Evolutionary conservation across 257 asterid species (phyloP).

Genomic region (Sherardia arvensis): DNA sequence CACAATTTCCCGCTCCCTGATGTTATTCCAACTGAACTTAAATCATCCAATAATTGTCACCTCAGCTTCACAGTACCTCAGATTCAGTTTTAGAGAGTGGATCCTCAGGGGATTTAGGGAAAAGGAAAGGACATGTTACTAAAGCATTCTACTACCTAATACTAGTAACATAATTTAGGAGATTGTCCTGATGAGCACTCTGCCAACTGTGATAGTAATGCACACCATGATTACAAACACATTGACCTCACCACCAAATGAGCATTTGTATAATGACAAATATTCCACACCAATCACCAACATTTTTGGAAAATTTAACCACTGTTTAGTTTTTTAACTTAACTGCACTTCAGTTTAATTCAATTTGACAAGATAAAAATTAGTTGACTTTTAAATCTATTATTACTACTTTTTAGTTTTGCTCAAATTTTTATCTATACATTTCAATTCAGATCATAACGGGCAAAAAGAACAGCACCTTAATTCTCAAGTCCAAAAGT

Average conservation of each 20-base stretch:
- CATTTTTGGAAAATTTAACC: slow-evolving; percentile 6
- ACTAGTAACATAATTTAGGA: neutral
- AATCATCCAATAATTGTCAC: too few relatives aligned
- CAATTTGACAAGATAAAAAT: too few relatives aligned
- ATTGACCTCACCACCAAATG: slow-evolving; percentile 35
- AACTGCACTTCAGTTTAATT: neutral
- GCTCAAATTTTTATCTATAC: neutral
- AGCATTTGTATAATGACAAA: slow-evolving; percentile 15
- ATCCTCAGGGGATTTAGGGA: slow-evolving; percentile 33
- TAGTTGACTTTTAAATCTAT: too few relatives aligned
- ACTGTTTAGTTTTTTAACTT: neutral
- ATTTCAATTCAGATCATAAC: neutral
- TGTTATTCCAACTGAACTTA: too few relatives aligned
- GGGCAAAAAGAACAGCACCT: neutral
- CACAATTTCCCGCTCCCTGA: too few relatives aligned
- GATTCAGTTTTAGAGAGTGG: too few relatives aligned
- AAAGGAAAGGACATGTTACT: slow-evolving; percentile 14
- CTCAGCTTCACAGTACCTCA: too few relatives aligned
- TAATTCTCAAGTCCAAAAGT: slow-evolving; percentile 14
- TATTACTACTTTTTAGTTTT: neutral
- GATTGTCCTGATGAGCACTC: slow-evolving; percentile 20
- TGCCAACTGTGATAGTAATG: slow-evolving; percentile 42
- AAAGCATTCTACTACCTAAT: neutral
- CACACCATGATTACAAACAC: slow-evolving; percentile 53
- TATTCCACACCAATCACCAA: slow-evolving; percentile 18